Evolutionary conservation across 139 green algal genomes (phyloP).

Genomic region (Eudorina sp.): DNA sequence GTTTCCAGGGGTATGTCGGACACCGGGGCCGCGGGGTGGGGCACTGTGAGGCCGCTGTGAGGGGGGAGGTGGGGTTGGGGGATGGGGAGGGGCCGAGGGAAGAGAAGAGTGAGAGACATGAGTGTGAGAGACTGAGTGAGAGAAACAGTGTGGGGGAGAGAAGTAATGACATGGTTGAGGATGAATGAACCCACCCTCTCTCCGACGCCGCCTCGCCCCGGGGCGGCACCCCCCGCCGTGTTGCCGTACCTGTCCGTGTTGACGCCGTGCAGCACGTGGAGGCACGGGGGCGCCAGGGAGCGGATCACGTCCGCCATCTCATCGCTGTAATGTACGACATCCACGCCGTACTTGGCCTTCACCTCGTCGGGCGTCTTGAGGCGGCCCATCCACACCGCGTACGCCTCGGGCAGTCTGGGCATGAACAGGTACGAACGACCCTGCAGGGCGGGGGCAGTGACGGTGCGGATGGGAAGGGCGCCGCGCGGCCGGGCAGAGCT

Average conservation of each 20-base stretch:
- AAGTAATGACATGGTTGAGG: too few relatives aligned
- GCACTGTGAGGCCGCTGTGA: neutral
- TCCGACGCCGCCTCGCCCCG: too few relatives aligned
- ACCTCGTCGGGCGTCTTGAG: conserved; percentile 72
- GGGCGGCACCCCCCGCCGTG: too few relatives aligned
- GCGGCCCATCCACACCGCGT: conserved; percentile 90
- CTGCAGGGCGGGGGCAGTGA: conserved; percentile 41
- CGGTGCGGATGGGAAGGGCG: neutral
- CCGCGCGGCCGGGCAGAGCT: neutral
- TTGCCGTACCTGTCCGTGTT: conserved; percentile 81
- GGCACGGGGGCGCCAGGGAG: conserved; percentile 45
- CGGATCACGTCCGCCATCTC: conserved; percentile 77
- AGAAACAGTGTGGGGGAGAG: too few relatives aligned
- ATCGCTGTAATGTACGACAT: conserved; percentile 86
- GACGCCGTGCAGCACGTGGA: conserved; percentile 78
- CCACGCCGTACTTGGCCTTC: conserved; percentile 77
- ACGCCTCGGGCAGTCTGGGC: conserved; percentile 79
- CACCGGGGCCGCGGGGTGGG: neutral
- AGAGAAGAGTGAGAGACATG: too few relatives aligned
- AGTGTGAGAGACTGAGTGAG: too few relatives aligned
- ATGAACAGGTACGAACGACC: conserved; percentile 82
- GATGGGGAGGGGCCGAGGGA: neutral
- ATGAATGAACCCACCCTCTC: too few relatives aligned
- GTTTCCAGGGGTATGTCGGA: neutral
- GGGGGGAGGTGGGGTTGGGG: neutral